Evolutionary conservation across 306 rosid genomes (phyloP), one percentile per base, ranked within the genome.

Genomic region (Glycine latifolia): DNA sequence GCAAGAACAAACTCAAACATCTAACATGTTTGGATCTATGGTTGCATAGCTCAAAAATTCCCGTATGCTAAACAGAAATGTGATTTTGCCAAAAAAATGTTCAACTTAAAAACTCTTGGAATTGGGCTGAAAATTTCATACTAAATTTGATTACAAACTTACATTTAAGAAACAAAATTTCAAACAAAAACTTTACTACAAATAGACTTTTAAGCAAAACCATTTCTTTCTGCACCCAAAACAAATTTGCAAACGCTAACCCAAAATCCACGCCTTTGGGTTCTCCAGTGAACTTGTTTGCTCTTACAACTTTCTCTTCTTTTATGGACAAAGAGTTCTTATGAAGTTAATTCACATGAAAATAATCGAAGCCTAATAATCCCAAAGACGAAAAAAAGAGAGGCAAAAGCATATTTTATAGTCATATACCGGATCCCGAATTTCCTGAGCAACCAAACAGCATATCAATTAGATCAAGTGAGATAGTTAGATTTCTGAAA

Each of bases 381-480:
- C 69, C 68, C 6, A 39, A 16, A 82, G 26, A 17, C 12, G 37
- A 50, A 67, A 80, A 47, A 12, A 68, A 75, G 58, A 58, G 11
- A 0, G 0, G 8, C 47, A 66, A 50, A 59, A 44, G 46, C 8
- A 6, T 26, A 54, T 37, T 35, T 17, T 15, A 17, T 0, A 5
- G 71, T 20, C 50, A 76, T 81, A 7, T 9, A 20, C 61, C 3
- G 14, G 7, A 59, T 73, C 17, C 58, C n/a, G 5, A 59, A 49
- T 66, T 59, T 59, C 61, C 75, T 33, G 39, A 48, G 8, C 15
- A 79, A 62, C 20, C 41, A 74, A 81, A 55, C 72, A 81, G 10
- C 76, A 52, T 16, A 55, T 20, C 16, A 43, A 8, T 58, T 54
- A 69, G 77, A 81, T 84, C 71, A 20, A 20, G 31, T 26, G 0